Conservation (phyloP, 2,329 filamentous ascomycete species). For the Ceratocystis papillata region DNA sequence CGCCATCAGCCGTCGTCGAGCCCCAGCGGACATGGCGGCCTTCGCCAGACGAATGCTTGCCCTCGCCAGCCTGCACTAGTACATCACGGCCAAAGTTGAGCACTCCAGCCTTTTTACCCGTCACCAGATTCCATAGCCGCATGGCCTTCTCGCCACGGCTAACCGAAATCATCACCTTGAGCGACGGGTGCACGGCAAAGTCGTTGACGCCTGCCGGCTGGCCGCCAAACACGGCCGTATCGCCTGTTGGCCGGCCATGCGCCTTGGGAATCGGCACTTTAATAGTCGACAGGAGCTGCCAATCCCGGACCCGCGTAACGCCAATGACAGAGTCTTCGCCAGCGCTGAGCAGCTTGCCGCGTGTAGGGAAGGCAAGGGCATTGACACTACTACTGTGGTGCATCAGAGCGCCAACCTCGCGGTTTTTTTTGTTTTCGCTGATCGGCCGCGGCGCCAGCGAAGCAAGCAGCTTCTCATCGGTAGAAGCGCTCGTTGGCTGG, state of each 20-base stretch:
- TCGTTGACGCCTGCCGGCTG: constrained; percentile 84
- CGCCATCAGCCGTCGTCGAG: constrained; percentile 52
- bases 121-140: constrained; percentile 93
- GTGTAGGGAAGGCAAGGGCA: constrained; percentile 67
- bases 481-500: constrained; percentile 4
- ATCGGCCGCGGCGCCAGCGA: constrained; percentile 61
- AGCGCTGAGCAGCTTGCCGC: constrained; percentile 76
- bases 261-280: constrained; percentile 78
- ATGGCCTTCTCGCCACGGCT: constrained; percentile 82
- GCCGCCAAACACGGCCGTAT: constrained; percentile 72
- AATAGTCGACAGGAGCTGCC: constrained; percentile 76
- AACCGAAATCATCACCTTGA: constrained; percentile 93
- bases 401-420: constrained; percentile 73
- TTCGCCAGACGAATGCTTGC: constrained; percentile 66
- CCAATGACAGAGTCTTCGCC: constrained; percentile 87
- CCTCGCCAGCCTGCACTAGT: constrained; percentile 64
- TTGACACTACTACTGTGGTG: constrained; percentile 81
- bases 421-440: constrained; percentile 74
- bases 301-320: constrained; percentile 77
- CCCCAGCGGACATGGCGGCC: constrained; percentile 77
- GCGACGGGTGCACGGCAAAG: constrained; percentile 88
- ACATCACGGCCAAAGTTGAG: constrained; percentile 70
- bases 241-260: constrained; percentile 70
- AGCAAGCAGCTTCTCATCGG: constrained; percentile 46
- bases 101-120: constrained; percentile 88